Evolutionary conservation across 2,329 filamentous ascomycete species (phyloP), one percentile per base, ranked within the genome.

Genomic region (Dactylellina sp.): DNA sequence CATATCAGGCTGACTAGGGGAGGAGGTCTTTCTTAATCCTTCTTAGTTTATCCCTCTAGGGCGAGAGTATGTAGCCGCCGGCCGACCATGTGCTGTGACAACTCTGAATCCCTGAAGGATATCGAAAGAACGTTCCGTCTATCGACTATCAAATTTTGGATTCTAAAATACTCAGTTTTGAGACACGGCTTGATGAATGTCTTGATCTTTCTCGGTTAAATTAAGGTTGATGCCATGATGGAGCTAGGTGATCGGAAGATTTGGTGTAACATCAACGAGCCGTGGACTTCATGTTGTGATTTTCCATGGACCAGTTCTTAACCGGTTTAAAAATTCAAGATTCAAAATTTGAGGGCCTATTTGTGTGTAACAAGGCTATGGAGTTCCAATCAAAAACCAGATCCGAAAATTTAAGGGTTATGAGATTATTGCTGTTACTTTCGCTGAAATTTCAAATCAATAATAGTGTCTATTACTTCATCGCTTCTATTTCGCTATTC

Each of bases 241-340:
- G 35, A 46, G 28, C 39, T 55, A n/a, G 42, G 50, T 39, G 63
- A 35, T 44, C 32, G 68, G 49, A 6, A 28, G 59, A 16, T 40
- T 52, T 72, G 60, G 68, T 72, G 68, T 72, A 72, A 72, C 68
- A 50, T 47, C 20, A 28, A 40, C 37, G 25, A 22, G 24, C 46
- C 18, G 5, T 53, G 20, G n/a, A 59, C 40, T 49, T 60, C 24
- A 16, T 18, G 25, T 25, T 39, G 24, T n/a, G 18, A 40, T 50
- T 32, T 32, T 32, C 28, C 28, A 9, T 32, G 28, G 9, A 32
- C 28, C 28, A 32, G 24, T 49, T 35, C 44, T 35, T 40, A 32
- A 32, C 24, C 56, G 12, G 22, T 24, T 20, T 22, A 28, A 46
- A 1, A 60, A 24, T 35, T 47, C 24, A 37, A 47, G 46, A 44